Conservation (phyloP, 352 stramenopile genomes). For the Albugo laibachii region DNA sequence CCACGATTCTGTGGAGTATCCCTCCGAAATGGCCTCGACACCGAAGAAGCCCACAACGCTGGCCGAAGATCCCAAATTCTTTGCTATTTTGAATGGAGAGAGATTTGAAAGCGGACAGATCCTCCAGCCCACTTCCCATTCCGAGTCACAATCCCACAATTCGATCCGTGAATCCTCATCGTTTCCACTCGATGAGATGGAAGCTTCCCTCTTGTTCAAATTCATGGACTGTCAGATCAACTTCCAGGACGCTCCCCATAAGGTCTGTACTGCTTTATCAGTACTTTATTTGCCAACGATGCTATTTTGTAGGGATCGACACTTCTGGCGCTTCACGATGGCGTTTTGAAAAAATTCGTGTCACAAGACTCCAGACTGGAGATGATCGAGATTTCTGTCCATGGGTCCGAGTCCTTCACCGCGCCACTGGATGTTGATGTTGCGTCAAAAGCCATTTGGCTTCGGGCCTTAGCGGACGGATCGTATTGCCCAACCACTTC, state of each 20-base stretch:
- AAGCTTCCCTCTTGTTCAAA: constrained; percentile 44
- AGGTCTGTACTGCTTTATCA: constrained; percentile 11
- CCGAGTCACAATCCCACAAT: not conserved
- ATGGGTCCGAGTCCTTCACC: constrained; percentile 42
- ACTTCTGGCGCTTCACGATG: constrained; percentile 36
- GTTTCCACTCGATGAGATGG: constrained; percentile 2
- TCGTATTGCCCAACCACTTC: constrained; percentile 40
- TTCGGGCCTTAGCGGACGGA: constrained; percentile 28
- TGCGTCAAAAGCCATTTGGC: constrained; percentile 39
- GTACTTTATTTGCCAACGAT: no score
- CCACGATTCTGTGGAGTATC: not conserved
- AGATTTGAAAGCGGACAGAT: not conserved
- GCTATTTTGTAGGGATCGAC: constrained; percentile 21
- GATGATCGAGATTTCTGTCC: constrained; percentile 31
- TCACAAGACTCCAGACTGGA: constrained; percentile 28
- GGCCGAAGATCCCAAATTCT: constrained; percentile 48
- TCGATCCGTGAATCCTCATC: not conserved
- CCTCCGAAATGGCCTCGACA: constrained; percentile 11
- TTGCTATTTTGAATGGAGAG: constrained; percentile 17
- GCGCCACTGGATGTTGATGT: constrained; percentile 51
- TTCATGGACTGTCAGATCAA: constrained; percentile 67
- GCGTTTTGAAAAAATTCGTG: constrained; percentile 29
- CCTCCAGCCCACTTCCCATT: not conserved
- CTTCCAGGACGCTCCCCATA: constrained; percentile 40
- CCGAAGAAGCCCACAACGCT: constrained; percentile 46